Evolutionary conservation across 2,329 filamentous ascomycete species (phyloP).

Genomic region (Dactylellina parvicollis): DNA sequence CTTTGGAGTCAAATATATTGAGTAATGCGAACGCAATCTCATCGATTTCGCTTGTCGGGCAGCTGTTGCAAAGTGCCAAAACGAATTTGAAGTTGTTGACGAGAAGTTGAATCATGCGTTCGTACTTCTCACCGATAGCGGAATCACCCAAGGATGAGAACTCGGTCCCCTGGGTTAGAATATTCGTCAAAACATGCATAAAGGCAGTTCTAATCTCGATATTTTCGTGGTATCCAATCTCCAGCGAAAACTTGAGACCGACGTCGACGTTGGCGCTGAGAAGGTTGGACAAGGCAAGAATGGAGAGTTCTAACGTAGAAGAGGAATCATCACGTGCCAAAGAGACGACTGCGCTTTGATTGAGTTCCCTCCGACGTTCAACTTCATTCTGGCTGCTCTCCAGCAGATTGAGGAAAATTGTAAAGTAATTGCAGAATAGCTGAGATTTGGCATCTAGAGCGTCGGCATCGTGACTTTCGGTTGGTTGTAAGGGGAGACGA

Average conservation of each 20-base stretch:
- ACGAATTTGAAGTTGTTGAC: slow-evolving; percentile 72
- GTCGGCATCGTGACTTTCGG: slow-evolving; percentile 72
- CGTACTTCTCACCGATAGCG: slow-evolving; percentile 75
- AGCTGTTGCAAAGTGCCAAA: slow-evolving; percentile 72
- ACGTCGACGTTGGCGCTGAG: slow-evolving; percentile 77
- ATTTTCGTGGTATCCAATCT: slow-evolving; percentile 76
- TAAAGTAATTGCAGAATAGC: slow-evolving; percentile 78
- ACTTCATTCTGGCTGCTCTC: slow-evolving; percentile 56
- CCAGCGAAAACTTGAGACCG: slow-evolving; percentile 74
- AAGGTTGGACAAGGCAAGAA: slow-evolving; percentile 74
- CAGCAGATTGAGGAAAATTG: slow-evolving; percentile 73
- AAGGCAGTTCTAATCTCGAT: slow-evolving; percentile 76
- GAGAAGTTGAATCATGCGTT: slow-evolving; percentile 72
- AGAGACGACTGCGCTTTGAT: slow-evolving; percentile 58
- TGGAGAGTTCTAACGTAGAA: slow-evolving; percentile 71
- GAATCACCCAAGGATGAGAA: slow-evolving; percentile 75
- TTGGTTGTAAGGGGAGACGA: slow-evolving; percentile 73
- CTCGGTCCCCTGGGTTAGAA: slow-evolving; percentile 76
- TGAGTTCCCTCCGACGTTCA: slow-evolving; percentile 56
- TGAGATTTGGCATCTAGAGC: slow-evolving; percentile 75
- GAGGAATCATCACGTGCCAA: slow-evolving; percentile 67
- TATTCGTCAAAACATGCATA: slow-evolving; percentile 75
- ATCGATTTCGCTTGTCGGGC: slow-evolving; percentile 74
- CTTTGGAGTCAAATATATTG: slow-evolving; percentile 75
- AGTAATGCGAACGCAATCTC: slow-evolving; percentile 74